Evolutionary conservation across 202 grass and related monocot genomes (phyloP), one percentile per base, ranked within the genome.

Genomic region (Miscanthus sacchariflorus): DNA sequence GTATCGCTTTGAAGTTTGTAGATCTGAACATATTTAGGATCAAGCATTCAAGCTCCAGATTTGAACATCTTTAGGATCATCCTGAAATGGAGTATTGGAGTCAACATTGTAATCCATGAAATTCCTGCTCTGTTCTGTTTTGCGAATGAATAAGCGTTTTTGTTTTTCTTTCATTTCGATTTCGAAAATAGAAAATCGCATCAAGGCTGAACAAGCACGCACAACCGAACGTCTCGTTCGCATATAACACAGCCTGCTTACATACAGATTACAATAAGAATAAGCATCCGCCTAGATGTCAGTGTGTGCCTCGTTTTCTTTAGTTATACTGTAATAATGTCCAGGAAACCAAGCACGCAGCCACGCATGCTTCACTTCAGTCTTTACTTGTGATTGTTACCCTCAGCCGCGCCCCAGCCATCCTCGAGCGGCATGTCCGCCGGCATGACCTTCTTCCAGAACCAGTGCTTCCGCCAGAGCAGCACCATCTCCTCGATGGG

Each of bases 401-500:
- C 44, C 10, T 12, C 7, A 12, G 64, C 52, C 2, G 77, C 81
- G 76, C 42, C 77, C 70, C 74, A 83, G 0, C 83, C 93, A 18
- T 87, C 96, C 80, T 94, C 92, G 27, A 90, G 78, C n/a, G 79
- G 77, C 46, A 81, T 25, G 8, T 83, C 81, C 3, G 96, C 78
- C 4, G 96, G 96, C 85, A 98, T 87, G 25, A 96, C 69, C 69
- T 85, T 89, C 86, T 94, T 94, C 96, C 96, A 98, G 87, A 98
- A 94, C 96, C 96, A 96, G 77, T 98, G 96, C 92, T 96, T 96
- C 89, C 92, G 87, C 96, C 96, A 98, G 0, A 98, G 90, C 46
- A 98, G 96, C 71, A 92, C 89, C 96, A 98, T 96, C 91, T 96
- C 96, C 91, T 98, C 96, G 76, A 98, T 96, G 59, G 96, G 96